Evolutionary conservation across 2,329 filamentous ascomycete genomes (phyloP).

Genomic region (Penicillium sp.): DNA sequence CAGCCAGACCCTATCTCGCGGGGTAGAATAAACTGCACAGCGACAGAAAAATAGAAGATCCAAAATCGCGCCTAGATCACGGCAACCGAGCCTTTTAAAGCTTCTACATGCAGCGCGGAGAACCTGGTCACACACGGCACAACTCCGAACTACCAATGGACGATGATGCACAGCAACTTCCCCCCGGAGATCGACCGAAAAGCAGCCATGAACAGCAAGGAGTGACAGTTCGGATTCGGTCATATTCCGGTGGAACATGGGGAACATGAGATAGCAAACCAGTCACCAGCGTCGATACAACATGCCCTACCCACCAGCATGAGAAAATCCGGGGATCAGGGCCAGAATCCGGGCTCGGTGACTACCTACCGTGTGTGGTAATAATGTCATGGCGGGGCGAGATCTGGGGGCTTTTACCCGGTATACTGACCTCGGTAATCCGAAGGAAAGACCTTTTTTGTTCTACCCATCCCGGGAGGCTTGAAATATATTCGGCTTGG

Average conservation of each 20-base stretch:
- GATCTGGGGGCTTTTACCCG: slow-evolving; percentile 2
- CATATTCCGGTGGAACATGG: slow-evolving; percentile 13
- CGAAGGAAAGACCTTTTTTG: neutral
- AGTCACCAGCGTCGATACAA: neutral
- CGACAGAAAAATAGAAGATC: neutral
- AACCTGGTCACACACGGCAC: slow-evolving; percentile 1
- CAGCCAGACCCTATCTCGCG: neutral
- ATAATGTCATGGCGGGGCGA: slow-evolving; percentile 1
- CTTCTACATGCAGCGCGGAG: neutral
- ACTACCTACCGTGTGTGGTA: neutral
- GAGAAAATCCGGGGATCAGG: neutral
- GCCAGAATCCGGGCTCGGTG: neutral
- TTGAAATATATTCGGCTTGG: neutral
- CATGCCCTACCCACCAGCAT: neutral
- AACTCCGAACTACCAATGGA: slow-evolving; percentile 12
- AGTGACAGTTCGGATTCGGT: slow-evolving; percentile 8
- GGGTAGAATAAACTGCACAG: neutral
- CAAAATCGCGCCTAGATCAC: neutral
- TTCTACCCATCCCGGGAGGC: neutral
- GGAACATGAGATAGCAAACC: neutral
- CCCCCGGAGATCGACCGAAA: slow-evolving; percentile 21
- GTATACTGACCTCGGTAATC: neutral
- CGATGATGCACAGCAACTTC: slow-evolving; percentile 9
- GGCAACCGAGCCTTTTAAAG: slow-evolving; percentile 8
- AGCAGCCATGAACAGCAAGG: slow-evolving; percentile 11